Percentiles rank a stretch among this genome's conserved stretches.
phyloP scores from a whole-genome alignment of 2,329 filamentous ascomycete genomes.

The Aureobasidium sp. region DNA sequence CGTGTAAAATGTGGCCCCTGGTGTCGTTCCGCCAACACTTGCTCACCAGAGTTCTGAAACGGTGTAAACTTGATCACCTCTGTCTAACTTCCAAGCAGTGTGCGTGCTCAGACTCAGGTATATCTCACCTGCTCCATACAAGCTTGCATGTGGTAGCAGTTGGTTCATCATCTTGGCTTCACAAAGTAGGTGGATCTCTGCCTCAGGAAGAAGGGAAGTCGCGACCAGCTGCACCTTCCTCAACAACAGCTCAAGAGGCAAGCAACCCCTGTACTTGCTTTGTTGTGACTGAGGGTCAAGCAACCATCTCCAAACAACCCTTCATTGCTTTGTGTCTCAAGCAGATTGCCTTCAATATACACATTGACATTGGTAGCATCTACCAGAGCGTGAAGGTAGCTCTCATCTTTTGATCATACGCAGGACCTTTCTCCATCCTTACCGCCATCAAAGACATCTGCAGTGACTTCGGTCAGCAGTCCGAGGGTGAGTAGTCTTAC shows the following conservation, averaged over 20 bases:
- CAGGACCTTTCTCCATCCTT: not conserved
- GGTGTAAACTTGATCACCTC: not conserved
- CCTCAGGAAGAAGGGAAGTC: not conserved
- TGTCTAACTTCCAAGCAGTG: not conserved
- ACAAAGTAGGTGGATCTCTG: not conserved
- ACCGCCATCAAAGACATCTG: not conserved
- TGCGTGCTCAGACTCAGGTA: not conserved
- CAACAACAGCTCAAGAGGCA: not conserved
- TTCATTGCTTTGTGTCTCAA: not conserved
- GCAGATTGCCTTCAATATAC: too few species aligned
- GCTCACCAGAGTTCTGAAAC: not conserved
- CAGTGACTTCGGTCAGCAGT: not conserved
- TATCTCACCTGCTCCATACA: not conserved
- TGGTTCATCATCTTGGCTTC: not conserved
- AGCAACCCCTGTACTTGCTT: not conserved
- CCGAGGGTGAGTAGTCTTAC: not conserved
- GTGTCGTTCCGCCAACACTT: not conserved
- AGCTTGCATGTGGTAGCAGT: not conserved
- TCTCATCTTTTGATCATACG: not conserved
- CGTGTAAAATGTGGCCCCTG: too few species aligned
- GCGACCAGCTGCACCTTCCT: not conserved
- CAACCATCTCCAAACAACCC: not conserved
- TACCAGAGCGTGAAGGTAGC: not conserved
- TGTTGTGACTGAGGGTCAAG: not conserved
- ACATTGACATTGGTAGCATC: not conserved